Percentiles rank a stretch among this genome's conserved stretches.
Conservation (phyloP, 495 filamentous ascomycete species). For the Rhizodiscina lignyota region DNA sequence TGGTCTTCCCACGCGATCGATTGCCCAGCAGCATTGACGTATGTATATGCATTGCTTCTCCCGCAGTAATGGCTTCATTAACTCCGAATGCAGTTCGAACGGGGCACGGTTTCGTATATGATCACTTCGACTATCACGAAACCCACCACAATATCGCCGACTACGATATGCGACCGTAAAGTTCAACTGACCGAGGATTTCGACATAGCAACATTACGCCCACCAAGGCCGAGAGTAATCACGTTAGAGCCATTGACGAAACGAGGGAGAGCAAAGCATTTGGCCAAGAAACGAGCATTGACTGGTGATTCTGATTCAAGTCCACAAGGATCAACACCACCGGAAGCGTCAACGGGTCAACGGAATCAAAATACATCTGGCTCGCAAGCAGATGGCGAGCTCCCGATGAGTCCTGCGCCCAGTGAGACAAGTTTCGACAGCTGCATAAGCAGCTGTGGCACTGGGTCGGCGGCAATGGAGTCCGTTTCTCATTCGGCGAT, state of each 20-base stretch:
- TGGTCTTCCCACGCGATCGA: conserved; percentile 58
- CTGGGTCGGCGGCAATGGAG: conserved; percentile 11
- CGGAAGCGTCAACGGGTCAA: conserved; percentile 1
- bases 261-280: conserved; percentile 29
- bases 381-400: conserved; percentile 5
- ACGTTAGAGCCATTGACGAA: conserved; percentile 59
- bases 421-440: conserved; percentile 52
- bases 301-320: no score
- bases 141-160: conserved; percentile 73
- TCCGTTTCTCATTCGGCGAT: no score
- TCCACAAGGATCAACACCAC: no score
- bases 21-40: conserved; percentile 92
- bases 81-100: conserved; percentile 55
- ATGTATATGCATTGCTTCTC: conserved; percentile 22
- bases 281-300: conserved; percentile 10
- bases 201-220: conserved; percentile 34
- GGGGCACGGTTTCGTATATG: conserved; percentile 81
- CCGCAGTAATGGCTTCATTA: not conserved
- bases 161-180: conserved; percentile 59
- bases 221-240: conserved; percentile 53
- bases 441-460: conserved; percentile 37
- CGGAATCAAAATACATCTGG: conserved; percentile 3
- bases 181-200: conserved; percentile 58
- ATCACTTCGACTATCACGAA: conserved; percentile 79
- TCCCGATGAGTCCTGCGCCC: conserved; percentile 29